Conservation (phyloP, 2,329 filamentous ascomycete species). For the Plectosphaerella plurivora region DNA sequence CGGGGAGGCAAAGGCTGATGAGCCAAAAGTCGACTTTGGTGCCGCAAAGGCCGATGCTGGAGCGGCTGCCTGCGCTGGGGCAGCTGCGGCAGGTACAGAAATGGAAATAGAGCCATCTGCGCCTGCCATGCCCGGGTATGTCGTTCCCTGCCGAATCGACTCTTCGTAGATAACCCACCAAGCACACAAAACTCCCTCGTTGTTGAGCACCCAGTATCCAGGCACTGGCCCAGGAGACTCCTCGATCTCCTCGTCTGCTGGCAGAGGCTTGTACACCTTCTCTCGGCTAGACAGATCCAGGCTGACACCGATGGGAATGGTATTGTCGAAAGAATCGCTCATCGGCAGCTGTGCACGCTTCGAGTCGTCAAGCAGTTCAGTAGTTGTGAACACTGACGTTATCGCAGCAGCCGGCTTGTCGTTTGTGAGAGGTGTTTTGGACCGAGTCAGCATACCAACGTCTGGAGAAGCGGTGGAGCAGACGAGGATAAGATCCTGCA, state of each 20-base stretch:
- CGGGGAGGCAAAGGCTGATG: constrained; percentile 8
- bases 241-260: constrained; percentile 69
- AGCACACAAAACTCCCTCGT: constrained; percentile 76
- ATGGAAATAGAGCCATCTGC: constrained; percentile 30
- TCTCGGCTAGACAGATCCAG: constrained; percentile 82
- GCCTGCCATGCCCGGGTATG: constrained; percentile 65
- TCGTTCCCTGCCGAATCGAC: constrained; percentile 68
- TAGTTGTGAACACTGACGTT: constrained; percentile 68
- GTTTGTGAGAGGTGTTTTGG: constrained; percentile 61
- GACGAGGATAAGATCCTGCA: constrained; percentile 78
- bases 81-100: constrained; percentile 21
- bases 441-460: constrained; percentile 72
- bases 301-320: constrained; percentile 71
- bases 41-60: constrained; percentile 24
- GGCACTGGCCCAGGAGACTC: constrained; percentile 79
- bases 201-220: constrained; percentile 78
- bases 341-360: constrained; percentile 72
- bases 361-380: constrained; percentile 68
- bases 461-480: constrained; percentile 77
- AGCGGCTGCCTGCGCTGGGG: constrained; percentile 18
- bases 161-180: constrained; percentile 95
- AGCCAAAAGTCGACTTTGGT: constrained; percentile 30
- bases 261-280: constrained; percentile 73
- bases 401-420: constrained; percentile 56
- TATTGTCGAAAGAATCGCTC: constrained; percentile 63